Evolutionary conservation across 108 stramenopile species (phyloP), one percentile per base, ranked within the genome.

Genomic region (Stephanodiscus minutulus): DNA sequence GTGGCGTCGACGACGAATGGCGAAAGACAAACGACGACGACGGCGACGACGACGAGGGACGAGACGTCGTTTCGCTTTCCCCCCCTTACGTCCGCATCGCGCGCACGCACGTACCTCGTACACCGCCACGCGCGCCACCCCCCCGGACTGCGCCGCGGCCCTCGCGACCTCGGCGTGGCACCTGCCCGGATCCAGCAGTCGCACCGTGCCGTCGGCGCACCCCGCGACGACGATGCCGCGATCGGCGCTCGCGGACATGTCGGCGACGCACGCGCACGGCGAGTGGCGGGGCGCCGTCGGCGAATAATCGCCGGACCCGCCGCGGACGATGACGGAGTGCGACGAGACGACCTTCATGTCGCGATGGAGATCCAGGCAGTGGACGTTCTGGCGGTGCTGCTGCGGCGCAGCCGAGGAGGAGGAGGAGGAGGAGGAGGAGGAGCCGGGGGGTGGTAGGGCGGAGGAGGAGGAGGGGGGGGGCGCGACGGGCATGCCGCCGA

Each of bases 201-300:
- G 86, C 22, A 95, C 69, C 9, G 88, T 83, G 10, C 94, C 94
- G 82, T 95, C 94, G 12, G 88, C 67, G 63, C 91, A 92, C 12
- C 89, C 94, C 29, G 86, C 88, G 25, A 95, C 81, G 56, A 95
- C 61, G 11, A 72, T 77, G 53, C 75, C 72, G 43, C 79, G 73
- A 3, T 79, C 77, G 22, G 83, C 64, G 69, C 86, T 87, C 5
- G 72, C 73, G 24, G 82, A 79, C 68, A 91, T 64, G 48, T 82
- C 85, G n/a, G 85, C 77, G 8, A 90, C 85, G 43, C 84, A 80
- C 36, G n/a, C n/a, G n/a, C n/a, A n/a, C n/a, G n/a, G n/a, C n/a
- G n/a, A n/a, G n/a, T n/a, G n/a, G n/a, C n/a, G n/a, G n/a, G n/a
- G n/a, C n/a, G 54, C 7, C 54, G 25, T 28, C 24, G 54, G 28